Conservation (phyloP, 768 basidiomycete species). For the Suillus sp. region DNA sequence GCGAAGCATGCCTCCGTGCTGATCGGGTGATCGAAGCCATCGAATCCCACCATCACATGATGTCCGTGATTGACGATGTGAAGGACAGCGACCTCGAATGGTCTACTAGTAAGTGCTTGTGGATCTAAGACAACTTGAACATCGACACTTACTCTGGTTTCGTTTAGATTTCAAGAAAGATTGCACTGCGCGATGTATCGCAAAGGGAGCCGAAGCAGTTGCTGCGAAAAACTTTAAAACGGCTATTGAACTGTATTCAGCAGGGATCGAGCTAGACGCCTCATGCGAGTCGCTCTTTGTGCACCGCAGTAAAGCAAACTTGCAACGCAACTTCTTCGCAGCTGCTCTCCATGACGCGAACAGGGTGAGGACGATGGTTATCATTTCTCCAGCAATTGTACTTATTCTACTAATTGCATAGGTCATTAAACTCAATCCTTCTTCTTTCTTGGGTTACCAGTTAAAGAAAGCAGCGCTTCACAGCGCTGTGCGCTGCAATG, state of each 20-base stretch:
- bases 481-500: background rate
- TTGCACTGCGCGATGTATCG: background rate
- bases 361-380: background rate
- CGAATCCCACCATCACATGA: conserved; percentile 1
- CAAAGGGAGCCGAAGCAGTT: conserved; percentile 1
- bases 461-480: background rate
- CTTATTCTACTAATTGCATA: background rate
- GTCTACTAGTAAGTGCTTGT: background rate
- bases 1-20: background rate
- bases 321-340: background rate
- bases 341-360: background rate
- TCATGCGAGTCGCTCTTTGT: background rate
- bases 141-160: background rate
- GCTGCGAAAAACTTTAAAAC: background rate
- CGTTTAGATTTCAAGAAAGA: background rate
- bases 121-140: background rate
- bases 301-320: background rate
- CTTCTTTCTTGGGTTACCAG: background rate
- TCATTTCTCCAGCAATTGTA: too few relatives aligned
- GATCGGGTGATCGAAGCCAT: conserved; percentile 1
- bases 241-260: conserved; percentile 5
- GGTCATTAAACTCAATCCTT: conserved; percentile 1
- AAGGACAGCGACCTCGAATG: background rate
- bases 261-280: background rate
- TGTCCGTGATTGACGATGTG: background rate